Base-by-base conservation (phyloP, 2,329 filamentous ascomycete species). In the Arthrobotrys pseudoclavata region DNA sequence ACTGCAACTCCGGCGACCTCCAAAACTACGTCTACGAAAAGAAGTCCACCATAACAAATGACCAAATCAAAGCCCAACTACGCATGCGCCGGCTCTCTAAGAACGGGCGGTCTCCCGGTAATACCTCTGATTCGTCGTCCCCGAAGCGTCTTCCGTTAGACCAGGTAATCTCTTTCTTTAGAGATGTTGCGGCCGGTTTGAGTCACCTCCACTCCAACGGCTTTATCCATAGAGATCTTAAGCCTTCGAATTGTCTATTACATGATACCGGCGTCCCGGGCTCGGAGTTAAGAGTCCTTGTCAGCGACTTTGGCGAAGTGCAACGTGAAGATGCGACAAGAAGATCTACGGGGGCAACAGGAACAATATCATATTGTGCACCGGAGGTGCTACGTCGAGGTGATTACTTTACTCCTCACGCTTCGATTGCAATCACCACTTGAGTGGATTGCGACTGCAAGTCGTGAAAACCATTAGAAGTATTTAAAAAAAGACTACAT, bases 231-330 rank as follows among this genome's bases (percentile, higher is more conserved):
- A 90, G 96, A 69, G 96, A 99, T 83, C 86, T 99, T 26, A 99
- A 99, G 83, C 96, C 96, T 1, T 96, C 92, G 83, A 99, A 99
- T 81, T 99, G 96, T 81, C 87, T 99, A 2, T 85, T 99, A 0
- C 94, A 98, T 82, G 88, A 88, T 29, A 78, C 80, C 18, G 80
- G 80, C 10, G 77, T 81, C 12, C 34, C 91, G 91, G 76, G 91
- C 90, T 24, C 88, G 87, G 90, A 90, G 47, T 85, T 94, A 10
- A 89, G 88, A 64, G 97, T 97, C 55, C 86, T 99, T 15, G 97
- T 99, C 70, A 98, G 95, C 83, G 96, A 99, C 83, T 99, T 99
- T 85, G 96, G 96, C 47, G 96, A 99, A 83, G 95, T 98, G 0
- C 96, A 99, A 83, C 88, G 90, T 1, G 92, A 94, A 80, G 91